These are phyloP conservation scores for Blastosporella zonata DNA, from an alignment of 1,284 basidiomycete genomes.

Conservation along the genomic window DNA sequence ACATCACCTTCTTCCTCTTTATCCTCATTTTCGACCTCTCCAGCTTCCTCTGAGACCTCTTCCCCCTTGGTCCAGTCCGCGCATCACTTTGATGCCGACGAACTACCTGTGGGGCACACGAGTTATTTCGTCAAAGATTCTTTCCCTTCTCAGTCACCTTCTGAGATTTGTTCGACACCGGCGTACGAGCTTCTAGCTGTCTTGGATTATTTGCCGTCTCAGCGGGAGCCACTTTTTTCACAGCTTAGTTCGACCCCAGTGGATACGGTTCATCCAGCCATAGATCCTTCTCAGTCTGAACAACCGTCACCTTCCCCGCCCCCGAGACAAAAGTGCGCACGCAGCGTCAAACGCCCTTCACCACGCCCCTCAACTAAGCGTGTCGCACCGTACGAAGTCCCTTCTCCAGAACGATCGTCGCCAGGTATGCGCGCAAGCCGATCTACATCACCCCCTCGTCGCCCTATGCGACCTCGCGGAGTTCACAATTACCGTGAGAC, in stretches of 20 bases:
- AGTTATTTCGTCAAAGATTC: not conserved
- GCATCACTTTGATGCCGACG: not conserved
- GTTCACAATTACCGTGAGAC: not conserved
- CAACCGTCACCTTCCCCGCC: not conserved
- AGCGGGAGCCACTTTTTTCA: not conserved
- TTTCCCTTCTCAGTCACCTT: not conserved
- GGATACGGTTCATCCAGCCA: not conserved
- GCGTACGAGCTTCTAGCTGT: not conserved
- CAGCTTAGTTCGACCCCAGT: not conserved
- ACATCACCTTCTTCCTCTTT: not conserved
- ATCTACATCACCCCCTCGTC: not conserved
- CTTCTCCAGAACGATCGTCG: not conserved
- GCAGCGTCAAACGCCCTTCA: not conserved
- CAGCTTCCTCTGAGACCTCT: not conserved
- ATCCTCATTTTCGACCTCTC: slow-evolving; percentile 1
- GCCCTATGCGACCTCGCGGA: slow-evolving; percentile 4
- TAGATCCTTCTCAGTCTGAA: not conserved
- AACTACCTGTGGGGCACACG: not conserved
- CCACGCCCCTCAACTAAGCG: slow-evolving; percentile 1
- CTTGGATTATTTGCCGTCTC: not conserved
- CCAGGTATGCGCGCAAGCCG: not conserved
- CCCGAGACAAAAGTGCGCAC: not conserved
- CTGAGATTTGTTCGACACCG: not conserved
- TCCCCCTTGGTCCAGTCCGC: not conserved
- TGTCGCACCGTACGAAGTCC: slow-evolving; percentile 3